These are phyloP conservation scores for Chenopodium berlandieri DNA, from an alignment of 148 eudicot species.

Conservation along the genomic window DNA sequence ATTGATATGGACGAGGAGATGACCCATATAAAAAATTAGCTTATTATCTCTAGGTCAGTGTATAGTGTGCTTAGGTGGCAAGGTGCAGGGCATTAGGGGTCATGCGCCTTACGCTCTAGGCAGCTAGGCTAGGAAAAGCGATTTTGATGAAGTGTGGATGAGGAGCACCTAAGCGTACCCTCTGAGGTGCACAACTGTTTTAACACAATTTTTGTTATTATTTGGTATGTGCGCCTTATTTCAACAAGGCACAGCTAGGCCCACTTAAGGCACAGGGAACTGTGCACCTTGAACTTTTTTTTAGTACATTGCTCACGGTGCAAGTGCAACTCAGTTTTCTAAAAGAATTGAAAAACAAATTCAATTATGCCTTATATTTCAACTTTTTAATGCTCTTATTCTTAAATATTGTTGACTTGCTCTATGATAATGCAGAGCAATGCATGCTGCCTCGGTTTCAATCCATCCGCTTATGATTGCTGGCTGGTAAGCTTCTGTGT, in stretches of 20 bases:
- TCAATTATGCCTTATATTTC: not conserved
- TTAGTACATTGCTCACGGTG: not conserved
- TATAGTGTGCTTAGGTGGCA: no score
- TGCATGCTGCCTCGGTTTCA: conserved; percentile 82
- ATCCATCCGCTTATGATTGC: conserved; percentile 97
- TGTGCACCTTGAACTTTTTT: no score
- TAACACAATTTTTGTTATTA: no score
- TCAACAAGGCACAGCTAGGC: no score
- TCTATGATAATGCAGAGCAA: conserved; percentile 50
- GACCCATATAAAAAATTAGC: not conserved
- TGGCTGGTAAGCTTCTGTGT: conserved; percentile 69
- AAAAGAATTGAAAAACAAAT: not conserved
- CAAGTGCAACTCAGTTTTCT: conserved; percentile 5
- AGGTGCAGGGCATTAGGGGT: no score
- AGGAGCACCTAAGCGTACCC: no score
- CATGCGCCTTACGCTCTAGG: no score
- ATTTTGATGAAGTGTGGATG: no score
- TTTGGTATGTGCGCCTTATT: no score
- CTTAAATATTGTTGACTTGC: not conserved
- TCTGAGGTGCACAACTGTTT: no score
- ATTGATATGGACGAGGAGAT: not conserved
- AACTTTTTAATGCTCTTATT: not conserved
- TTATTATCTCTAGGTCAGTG: not conserved
- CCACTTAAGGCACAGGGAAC: no score
- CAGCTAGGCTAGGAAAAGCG: no score